Evolutionary conservation across 768 basidiomycete species (phyloP).

Genomic region (Mycena vulgaris): DNA sequence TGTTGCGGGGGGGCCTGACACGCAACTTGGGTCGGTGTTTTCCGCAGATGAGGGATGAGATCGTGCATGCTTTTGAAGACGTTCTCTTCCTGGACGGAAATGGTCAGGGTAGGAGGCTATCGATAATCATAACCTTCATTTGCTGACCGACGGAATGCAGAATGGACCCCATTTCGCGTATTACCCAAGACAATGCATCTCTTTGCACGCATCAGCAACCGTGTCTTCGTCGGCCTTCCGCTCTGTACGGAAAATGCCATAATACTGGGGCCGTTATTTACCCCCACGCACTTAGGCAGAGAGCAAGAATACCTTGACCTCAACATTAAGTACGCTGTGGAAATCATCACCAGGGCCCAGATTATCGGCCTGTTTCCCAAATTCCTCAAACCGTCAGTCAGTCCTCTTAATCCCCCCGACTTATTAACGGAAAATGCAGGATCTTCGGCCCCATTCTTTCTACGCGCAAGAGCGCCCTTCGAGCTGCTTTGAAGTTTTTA

Average conservation of each 20-base stretch:
- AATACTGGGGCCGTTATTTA: not conserved
- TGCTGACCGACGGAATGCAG: not conserved
- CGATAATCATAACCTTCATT: not conserved
- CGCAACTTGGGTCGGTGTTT: constrained; percentile 2
- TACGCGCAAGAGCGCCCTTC: not conserved
- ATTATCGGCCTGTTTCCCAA: not conserved
- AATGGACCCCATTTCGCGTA: not conserved
- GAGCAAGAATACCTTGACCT: constrained; percentile 7
- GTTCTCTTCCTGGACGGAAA: not conserved
- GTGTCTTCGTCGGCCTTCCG: constrained; percentile 15
- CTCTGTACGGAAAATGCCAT: not conserved
- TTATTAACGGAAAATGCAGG: not conserved
- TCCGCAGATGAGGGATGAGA: not conserved
- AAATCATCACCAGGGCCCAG: not conserved
- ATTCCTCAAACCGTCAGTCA: constrained; percentile 5
- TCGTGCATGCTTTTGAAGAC: not conserved
- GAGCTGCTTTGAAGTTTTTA: constrained; percentile 35
- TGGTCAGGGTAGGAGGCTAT: not conserved
- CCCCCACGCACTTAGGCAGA: not conserved
- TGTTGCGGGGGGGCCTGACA: not conserved
- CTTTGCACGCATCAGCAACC: constrained; percentile 7
- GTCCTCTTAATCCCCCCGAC: not conserved
- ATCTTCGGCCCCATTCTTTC: not conserved
- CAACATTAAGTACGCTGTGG: not conserved
- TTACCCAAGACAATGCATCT: not conserved